phyloP scores from a whole-genome alignment of 371 early-diverging fungal genomes.

The Neoconidiobolus thromboides region DNA sequence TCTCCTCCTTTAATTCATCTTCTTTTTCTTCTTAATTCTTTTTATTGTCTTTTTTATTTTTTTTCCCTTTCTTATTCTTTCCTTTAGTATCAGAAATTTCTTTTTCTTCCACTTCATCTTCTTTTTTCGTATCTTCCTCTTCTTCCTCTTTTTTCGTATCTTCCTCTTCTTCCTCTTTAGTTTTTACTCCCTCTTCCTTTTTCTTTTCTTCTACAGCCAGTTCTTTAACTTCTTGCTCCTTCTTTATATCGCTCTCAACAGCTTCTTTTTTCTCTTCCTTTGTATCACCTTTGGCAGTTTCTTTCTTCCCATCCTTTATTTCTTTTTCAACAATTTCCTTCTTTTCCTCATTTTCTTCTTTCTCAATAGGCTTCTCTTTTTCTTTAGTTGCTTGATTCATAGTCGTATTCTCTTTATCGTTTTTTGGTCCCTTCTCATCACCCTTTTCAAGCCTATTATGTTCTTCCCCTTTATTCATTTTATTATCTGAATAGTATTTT shows the following conservation, averaged over 20 bases:
- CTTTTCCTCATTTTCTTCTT: too few species aligned
- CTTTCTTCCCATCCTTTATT: background rate
- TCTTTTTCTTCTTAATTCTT: background rate
- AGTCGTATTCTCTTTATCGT: too few species aligned
- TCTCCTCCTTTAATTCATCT: constrained; percentile 5
- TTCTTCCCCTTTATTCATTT: too few species aligned
- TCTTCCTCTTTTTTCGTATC: background rate
- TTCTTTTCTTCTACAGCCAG: background rate
- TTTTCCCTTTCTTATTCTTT: background rate
- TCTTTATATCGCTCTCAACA: background rate
- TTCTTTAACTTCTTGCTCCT: background rate
- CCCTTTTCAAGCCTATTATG: too few species aligned
- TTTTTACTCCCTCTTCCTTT: background rate
- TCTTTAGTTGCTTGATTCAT: too few species aligned
- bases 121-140: too few species aligned
- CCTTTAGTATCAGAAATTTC: background rate
- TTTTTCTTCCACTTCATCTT: background rate
- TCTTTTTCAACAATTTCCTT: background rate
- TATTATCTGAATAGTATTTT: too few species aligned
- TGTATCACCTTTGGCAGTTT: background rate
- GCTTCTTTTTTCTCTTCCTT: background rate
- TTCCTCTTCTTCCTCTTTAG: background rate
- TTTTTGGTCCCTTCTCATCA: too few species aligned
- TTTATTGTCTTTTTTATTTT: background rate
- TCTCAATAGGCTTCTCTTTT: too few species aligned